Evolutionary conservation across 768 basidiomycete species (phyloP), one percentile per base, ranked within the genome.

Genomic region (Lactifluus subvellereus): DNA sequence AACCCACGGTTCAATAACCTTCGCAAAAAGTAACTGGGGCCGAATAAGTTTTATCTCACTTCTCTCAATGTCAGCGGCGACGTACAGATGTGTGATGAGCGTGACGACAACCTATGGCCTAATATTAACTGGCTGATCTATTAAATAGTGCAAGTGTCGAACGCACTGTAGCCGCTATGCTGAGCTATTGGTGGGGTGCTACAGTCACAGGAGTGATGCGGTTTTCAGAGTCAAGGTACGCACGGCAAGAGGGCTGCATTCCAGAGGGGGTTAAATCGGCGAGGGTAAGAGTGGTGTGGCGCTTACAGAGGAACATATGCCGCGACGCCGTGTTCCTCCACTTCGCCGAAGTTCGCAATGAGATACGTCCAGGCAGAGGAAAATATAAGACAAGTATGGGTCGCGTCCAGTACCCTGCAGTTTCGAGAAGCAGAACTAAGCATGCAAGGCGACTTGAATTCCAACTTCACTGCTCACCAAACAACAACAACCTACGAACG

Each of bases 161-260:
- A 65, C 66, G 13, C 60, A 68, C 67, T 8, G 67, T 68, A 20
- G 58, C 22, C 6, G 45, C 65, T 40, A 68, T 60, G 52, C 65
- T 68, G 10, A 68, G n/a, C 65, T 67, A 16, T 60, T 48, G 47
- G 5, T 10, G 47, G 43, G 7, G 1, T 13, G 14, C 3, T 27
- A 27, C 27, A 2, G 27, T 57, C 42, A 59, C 35, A 47, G 33
- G 8, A 35, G 18, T 11, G 20, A 20, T 3, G 16, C 3, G 35
- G 9, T 4, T 13, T 45, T 40, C 4, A 22, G 32, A 13, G 49
- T 7, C 20, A 30, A 27, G 32, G 51, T 45, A 67, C 66, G 32
- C 33, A 67, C 66, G 8, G 58, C 47, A 50, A 68, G 50, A 10
- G 59, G 47, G 27, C 67, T 68, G 38, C 27, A 30, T 38, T 9